phyloP scores from a whole-genome alignment of 2,329 filamentous ascomycete genomes.

The Penicillium occitanis region DNA sequence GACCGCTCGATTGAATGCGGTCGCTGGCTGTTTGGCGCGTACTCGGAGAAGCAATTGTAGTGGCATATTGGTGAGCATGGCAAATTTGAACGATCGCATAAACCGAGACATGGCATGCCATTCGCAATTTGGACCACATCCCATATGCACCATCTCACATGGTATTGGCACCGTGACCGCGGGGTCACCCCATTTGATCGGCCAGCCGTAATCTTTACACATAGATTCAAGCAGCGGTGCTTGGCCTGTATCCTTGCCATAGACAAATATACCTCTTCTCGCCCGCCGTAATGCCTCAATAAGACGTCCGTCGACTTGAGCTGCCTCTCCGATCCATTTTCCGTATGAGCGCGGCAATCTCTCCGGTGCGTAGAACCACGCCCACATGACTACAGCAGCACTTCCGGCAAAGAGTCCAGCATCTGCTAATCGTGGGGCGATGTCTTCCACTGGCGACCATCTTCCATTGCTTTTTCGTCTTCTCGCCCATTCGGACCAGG shows the following conservation, averaged over 20 bases:
- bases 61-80: constrained; percentile 74
- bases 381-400: constrained; percentile 79
- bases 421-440: constrained; percentile 55
- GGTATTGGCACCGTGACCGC: constrained; percentile 68
- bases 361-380: constrained; percentile 76
- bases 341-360: constrained; percentile 72
- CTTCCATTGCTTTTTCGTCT: constrained; percentile 32
- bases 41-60: constrained; percentile 67
- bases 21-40: constrained; percentile 47
- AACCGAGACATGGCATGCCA: constrained; percentile 70
- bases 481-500: constrained; percentile 57
- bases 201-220: constrained; percentile 69
- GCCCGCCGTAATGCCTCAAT: constrained; percentile 71
- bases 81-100: constrained; percentile 67
- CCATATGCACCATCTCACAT: constrained; percentile 83
- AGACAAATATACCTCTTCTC: constrained; percentile 63
- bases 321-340: constrained; percentile 77
- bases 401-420: constrained; percentile 70
- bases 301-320: constrained; percentile 71
- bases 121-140: constrained; percentile 68
- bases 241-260: constrained; percentile 72
- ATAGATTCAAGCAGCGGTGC: constrained; percentile 67
- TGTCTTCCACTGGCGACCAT: constrained; percentile 42
- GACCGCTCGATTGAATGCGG: constrained; percentile 52
- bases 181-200: constrained; percentile 71